Conservation (phyloP, 1,284 basidiomycete genomes). For the Ustilago xerochloae region DNA sequence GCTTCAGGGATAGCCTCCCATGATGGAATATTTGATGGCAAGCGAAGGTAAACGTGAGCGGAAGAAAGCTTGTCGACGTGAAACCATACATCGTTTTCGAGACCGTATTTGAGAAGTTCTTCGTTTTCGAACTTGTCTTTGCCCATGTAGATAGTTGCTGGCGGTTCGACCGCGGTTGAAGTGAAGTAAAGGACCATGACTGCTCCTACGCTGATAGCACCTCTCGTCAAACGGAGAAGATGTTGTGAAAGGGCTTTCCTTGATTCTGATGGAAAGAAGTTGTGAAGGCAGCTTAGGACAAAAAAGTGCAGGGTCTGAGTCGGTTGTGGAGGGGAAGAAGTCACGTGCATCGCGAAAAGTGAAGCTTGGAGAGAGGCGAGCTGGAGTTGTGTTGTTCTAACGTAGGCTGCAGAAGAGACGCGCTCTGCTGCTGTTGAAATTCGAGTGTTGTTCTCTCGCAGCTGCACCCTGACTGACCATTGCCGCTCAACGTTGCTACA, state of each 20-base stretch:
- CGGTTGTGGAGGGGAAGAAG: conserved; percentile 24
- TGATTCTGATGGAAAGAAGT: background rate
- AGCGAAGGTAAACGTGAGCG: conserved; percentile 78
- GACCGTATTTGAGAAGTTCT: conserved; percentile 85
- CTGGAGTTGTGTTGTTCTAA: conserved; percentile 3
- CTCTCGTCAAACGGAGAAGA: background rate
- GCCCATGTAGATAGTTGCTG: conserved; percentile 89
- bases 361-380: background rate
- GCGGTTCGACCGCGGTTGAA: conserved; percentile 74
- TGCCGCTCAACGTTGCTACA: background rate
- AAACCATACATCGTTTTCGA: conserved; percentile 73
- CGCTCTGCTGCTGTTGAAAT: conserved; percentile 21
- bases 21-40: conserved; percentile 76
- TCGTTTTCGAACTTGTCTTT: conserved; percentile 85
- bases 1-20: conserved; percentile 89
- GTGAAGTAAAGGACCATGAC: conserved; percentile 74
- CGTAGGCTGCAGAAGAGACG: background rate
- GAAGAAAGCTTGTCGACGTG: conserved; percentile 72
- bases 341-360: conserved; percentile 17
- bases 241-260: background rate
- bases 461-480: background rate
- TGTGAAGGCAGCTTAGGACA: background rate
- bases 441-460: conserved; percentile 28
- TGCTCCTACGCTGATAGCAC: background rate
- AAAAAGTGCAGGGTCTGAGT: conserved; percentile 6